A percentile compares a stretch with the other conserved stretches of the same genome.
These are phyloP conservation scores for Acrodontium crateriforme DNA, from an alignment of 2,329 filamentous ascomycete species.

Conservation along the genomic window DNA sequence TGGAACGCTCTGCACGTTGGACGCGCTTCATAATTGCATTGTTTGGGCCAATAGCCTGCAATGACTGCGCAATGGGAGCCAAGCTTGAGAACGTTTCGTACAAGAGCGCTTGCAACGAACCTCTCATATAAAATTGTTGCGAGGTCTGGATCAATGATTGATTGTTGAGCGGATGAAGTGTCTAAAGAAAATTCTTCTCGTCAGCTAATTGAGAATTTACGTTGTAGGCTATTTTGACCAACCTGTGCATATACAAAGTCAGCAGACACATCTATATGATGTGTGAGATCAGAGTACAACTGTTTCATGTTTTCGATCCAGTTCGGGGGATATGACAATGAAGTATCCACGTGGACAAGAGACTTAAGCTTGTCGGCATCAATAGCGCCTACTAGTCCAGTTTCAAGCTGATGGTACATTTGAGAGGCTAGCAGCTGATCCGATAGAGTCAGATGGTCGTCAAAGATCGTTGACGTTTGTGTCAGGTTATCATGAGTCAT, in stretches of 20 bases:
- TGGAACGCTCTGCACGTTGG: constrained; percentile 1
- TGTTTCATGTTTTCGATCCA: no score
- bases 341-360: no score
- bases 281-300: no score
- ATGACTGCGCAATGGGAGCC: constrained; percentile 4
- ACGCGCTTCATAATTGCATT: constrained; percentile 8
- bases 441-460: constrained; percentile 10
- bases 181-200: constrained; percentile 22
- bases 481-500: no score
- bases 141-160: constrained; percentile 25
- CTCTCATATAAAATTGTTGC: constrained; percentile 7
- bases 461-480: no score
- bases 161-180: constrained; percentile 35
- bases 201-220: constrained; percentile 22
- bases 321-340: no score
- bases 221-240: constrained; percentile 12
- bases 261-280: constrained; percentile 20
- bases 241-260: constrained; percentile 28
- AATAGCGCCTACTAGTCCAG: no score
- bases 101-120: constrained; percentile 10
- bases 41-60: constrained; percentile 5
- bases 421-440: constrained; percentile 9
- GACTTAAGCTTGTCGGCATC: no score
- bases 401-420: constrained; percentile 8
- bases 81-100: constrained; percentile 10